Conservation (phyloP, 2,329 filamentous ascomycete genomes). For the Calonectria fujianensis region DNA sequence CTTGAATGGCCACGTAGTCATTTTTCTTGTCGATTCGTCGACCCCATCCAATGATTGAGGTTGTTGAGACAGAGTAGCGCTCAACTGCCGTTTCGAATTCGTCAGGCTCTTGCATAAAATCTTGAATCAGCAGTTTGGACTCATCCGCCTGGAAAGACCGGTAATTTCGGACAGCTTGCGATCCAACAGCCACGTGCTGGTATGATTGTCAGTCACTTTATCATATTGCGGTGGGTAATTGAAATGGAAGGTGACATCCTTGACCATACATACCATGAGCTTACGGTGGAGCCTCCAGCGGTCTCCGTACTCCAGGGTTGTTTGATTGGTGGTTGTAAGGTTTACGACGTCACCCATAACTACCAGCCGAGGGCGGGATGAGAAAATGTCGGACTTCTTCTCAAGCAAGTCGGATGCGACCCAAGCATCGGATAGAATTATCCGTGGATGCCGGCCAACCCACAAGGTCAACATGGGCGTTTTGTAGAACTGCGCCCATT, state of each 20-base stretch:
- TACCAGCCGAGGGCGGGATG: not conserved
- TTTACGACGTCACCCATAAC: not conserved
- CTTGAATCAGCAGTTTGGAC: not conserved
- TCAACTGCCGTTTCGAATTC: slow-evolving; percentile 15
- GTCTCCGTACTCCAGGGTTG: not conserved
- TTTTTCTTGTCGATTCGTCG: slow-evolving; percentile 24
- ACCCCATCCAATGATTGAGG: slow-evolving; percentile 24
- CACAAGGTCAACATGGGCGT: not conserved
- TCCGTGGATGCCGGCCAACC: not conserved
- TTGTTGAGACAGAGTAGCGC: slow-evolving; percentile 22
- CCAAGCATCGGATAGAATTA: not conserved
- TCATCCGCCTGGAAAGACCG: not conserved
- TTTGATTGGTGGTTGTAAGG: not conserved
- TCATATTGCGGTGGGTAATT: not conserved
- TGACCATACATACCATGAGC: not conserved
- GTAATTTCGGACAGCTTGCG: not conserved
- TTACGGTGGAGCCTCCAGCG: not conserved
- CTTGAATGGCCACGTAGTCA: slow-evolving; percentile 12
- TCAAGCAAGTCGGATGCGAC: not conserved
- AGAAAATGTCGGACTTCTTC: not conserved
- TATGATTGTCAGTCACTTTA: not conserved
- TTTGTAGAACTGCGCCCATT: not conserved
- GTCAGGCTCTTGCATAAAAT: not conserved
- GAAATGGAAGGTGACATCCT: not conserved
- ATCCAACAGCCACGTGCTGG: not conserved